A percentile compares a stretch with the other conserved stretches of the same genome.
These are phyloP conservation scores for Cladosporium colombiae DNA, from an alignment of 2,329 filamentous ascomycete species.

Conservation along the genomic window DNA sequence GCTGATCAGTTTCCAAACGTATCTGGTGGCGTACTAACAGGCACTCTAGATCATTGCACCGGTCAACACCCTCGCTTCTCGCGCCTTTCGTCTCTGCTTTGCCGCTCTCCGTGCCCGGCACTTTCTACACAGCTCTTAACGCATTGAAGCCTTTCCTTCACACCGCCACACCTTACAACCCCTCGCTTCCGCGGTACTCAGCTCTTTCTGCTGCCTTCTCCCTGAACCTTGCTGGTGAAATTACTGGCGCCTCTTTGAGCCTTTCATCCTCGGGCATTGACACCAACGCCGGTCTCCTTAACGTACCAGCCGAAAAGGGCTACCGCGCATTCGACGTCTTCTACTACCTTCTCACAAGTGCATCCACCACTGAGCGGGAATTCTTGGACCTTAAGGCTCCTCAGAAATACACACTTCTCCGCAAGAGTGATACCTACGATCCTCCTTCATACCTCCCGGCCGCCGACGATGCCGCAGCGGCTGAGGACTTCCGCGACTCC, in stretches of 20 bases:
- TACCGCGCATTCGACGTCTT: conserved; percentile 96
- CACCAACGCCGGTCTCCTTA: conserved; percentile 74
- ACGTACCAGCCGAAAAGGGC: conserved; percentile 75
- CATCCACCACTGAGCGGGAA: conserved; percentile 83
- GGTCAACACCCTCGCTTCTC: conserved; percentile 82
- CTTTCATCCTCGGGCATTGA: conserved; percentile 88
- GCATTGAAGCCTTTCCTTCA: conserved; percentile 83
- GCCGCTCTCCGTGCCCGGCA: conserved; percentile 74
- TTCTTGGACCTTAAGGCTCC: conserved; percentile 78
- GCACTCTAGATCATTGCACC: conserved; percentile 72
- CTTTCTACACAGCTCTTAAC: conserved; percentile 75
- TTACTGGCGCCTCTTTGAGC: conserved; percentile 73
- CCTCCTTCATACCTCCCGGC: conserved; percentile 88
- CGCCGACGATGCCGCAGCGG: conserved; percentile 86
- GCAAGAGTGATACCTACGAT: conserved; percentile 79
- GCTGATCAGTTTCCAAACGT: no score
- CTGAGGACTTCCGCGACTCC: conserved; percentile 86
- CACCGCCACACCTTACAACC: conserved; percentile 85
- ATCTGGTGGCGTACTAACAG: background rate
- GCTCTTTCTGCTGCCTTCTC: conserved; percentile 80
- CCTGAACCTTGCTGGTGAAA: conserved; percentile 75
- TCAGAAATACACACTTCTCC: conserved; percentile 75
- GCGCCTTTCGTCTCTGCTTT: conserved; percentile 78
- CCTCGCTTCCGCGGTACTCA: conserved; percentile 77
- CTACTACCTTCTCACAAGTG: conserved; percentile 92